Evolutionary conservation across 345 rosid species (phyloP), one percentile per base, ranked within the genome.

Genomic region (Pugionium cornutum): DNA sequence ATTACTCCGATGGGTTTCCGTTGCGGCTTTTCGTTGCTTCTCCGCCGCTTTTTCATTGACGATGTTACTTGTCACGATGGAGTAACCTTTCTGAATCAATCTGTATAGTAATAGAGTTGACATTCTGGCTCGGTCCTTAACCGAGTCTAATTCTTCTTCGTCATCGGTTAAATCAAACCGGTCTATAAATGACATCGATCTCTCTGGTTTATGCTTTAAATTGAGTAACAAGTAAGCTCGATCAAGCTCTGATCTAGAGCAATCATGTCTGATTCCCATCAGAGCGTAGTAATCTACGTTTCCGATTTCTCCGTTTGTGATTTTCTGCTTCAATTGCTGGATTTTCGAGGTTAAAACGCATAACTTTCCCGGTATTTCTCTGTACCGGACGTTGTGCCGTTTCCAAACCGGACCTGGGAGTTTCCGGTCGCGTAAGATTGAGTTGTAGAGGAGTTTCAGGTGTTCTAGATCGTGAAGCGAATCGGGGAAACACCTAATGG

Each of bases 371-470:
- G 99, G 97, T 41, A 95, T 89, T 54, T 95, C 99, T 30, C 86
- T 72, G 83, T 90, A 95, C 59, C 87, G 79, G 30, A 91, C 95
- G 1, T 85, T 77, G 64, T 91, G 99, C 40, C 87, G 83, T 82
- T 95, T 95, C 99, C 99, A 95, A 41, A 80, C 92, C 36, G 99
- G 99, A 40, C 99, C 99, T 1, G 97, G 99, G 1, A 95, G 91
- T 74, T 89, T 91, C 76, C 97, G 69, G n/a, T 91, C 97, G 0
- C 99, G 84, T 53, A 91, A 66, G 51, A 95, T 84, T 6, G 99
- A 85, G 70, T 95, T 95, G 74, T 84, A 95, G 30, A 95, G 72
- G 10, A 95, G 86, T 42, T 95, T 95, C 56, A 95, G 62, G 76
- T 95, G 99, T 65, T 95, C 99, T 3, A 95, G 82, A 53, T 95